A percentile compares a stretch with the other conserved stretches of the same genome.
Evolutionary conservation across 1,284 basidiomycete genomes (phyloP).

Genomic region (Sporisorium iseilematis-ciliati): DNA sequence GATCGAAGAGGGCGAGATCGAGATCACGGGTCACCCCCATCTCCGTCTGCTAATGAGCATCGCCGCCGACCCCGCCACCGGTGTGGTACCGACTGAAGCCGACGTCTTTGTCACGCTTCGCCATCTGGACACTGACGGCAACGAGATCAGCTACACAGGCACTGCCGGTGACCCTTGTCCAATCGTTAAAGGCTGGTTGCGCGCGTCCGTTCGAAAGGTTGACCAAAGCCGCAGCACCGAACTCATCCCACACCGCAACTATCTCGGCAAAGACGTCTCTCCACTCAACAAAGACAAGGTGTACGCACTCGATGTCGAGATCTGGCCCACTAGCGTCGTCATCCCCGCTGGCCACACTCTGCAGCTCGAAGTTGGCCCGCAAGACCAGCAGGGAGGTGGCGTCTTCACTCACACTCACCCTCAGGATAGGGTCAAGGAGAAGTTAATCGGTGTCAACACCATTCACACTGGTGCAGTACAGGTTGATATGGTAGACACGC

Average conservation of each 20-base stretch:
- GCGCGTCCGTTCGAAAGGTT: conserved; percentile 64
- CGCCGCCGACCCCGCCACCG: conserved; percentile 17
- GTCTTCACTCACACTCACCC: conserved; percentile 28
- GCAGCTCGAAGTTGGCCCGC: conserved; percentile 60
- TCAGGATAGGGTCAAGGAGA: conserved; percentile 14
- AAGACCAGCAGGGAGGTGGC: conserved; percentile 36
- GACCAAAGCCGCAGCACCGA: conserved; percentile 44
- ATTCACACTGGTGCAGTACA: conserved; percentile 13
- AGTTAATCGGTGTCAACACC: conserved; percentile 20
- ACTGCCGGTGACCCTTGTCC: conserved; percentile 68
- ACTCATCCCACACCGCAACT: conserved; percentile 64
- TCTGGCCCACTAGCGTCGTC: conserved; percentile 69
- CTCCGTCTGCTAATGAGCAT: conserved; percentile 57
- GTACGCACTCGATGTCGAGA: conserved; percentile 65
- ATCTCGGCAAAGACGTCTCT: conserved; percentile 56
- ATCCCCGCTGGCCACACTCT: conserved; percentile 59
- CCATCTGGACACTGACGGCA: conserved; percentile 63
- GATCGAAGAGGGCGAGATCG: conserved; percentile 34
- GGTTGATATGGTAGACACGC: conserved; percentile 4
- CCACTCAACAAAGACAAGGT: conserved; percentile 49
- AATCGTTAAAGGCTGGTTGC: conserved; percentile 68
- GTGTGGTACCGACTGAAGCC: conserved; percentile 62
- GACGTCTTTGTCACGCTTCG: conserved; percentile 69
- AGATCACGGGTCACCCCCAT: conserved; percentile 68
- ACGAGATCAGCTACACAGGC: conserved; percentile 69